Conservation (phyloP, 83 land plant genomes). For the Picea abies region DNA sequence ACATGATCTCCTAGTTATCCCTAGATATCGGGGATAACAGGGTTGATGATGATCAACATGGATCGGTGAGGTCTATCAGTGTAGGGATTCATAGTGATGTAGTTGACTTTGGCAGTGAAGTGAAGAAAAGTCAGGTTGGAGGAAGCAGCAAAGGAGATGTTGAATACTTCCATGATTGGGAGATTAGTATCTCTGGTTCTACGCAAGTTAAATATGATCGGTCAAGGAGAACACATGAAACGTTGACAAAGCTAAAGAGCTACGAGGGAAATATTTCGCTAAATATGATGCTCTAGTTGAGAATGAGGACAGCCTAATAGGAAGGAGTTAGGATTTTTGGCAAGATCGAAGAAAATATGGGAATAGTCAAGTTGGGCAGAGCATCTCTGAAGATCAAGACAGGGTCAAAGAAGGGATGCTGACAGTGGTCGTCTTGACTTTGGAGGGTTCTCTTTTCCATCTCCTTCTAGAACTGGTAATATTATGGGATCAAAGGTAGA, state of each 20-base stretch:
- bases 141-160: constrained; percentile 89
- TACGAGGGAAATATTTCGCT: constrained; percentile 22
- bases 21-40: too few relatives aligned
- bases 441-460: constrained; percentile 93
- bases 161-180: constrained; percentile 66
- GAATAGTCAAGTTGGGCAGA: constrained; percentile 24
- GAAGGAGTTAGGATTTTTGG: constrained; percentile 3
- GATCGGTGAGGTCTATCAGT: constrained; percentile 84
- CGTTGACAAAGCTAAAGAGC: constrained; percentile 23
- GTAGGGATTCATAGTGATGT: constrained; percentile 83
- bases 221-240: constrained; percentile 18
- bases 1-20: too few relatives aligned
- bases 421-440: constrained; percentile 31
- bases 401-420: constrained; percentile 5
- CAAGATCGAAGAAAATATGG: constrained; percentile 7
- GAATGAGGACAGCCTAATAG: constrained; percentile 26
- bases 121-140: constrained; percentile 69
- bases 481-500: constrained; percentile 42
- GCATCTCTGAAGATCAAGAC: constrained; percentile 17
- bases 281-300: constrained; percentile 39
- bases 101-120: constrained; percentile 90
- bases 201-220: constrained; percentile 26
- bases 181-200: constrained; percentile 35
- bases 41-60: constrained; percentile 77
- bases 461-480: constrained; percentile 63